Base-by-base conservation (phyloP, 495 filamentous ascomycete species). In the Pseudoneurospora amorphoporcata region DNA sequence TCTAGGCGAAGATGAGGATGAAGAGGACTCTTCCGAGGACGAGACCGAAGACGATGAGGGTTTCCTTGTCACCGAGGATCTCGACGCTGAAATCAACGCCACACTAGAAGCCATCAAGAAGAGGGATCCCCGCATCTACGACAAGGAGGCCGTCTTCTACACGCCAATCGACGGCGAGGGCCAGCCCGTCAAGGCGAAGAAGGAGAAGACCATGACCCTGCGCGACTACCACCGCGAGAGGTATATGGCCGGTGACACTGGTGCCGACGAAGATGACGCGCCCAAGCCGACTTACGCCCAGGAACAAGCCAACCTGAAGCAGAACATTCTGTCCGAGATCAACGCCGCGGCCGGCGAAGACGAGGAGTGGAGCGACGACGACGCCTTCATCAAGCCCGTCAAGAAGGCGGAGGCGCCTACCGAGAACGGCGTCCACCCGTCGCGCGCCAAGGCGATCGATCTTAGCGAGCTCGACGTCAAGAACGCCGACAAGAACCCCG, bases 31-130 rank as follows among this genome's bases (percentile, higher is more conserved):
- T 4, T 90, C 90, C 8, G 86, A 86, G 5, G 88, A 89, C 72
- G 93, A 95, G 70, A 88, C 91, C 6, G 95, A 99, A 82, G 95
- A 99, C 78, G 95, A 98, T 71, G 89, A 94, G 23, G 95, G 90
- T 65, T 88, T 93, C 70, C 84, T 98, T 16, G 93, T 89, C 38
- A 97, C 94, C 3, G 86, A 90, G 76, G 88, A 88, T 8, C 84
- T 98, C 70, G 95, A 99, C 78, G 87, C 87, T n/a, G 90, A 97
- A 73, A 97, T 98, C 70, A 87, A 89, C 29, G 92, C 89, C 16
- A 95, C 93, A 0, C 84, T 99, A 40, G 86, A 91, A 68, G 95
- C 95, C 41, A 95, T 99, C 75, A 89, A 90, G 71, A 89, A 86
- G 70, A 98, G 94, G 81, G 95, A 99, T 77, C 95, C 95, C 29